A percentile compares a stretch with the other conserved stretches of the same genome.
Conservation (phyloP, 2,329 filamentous ascomycete species). For the Xylariales sp. region DNA sequence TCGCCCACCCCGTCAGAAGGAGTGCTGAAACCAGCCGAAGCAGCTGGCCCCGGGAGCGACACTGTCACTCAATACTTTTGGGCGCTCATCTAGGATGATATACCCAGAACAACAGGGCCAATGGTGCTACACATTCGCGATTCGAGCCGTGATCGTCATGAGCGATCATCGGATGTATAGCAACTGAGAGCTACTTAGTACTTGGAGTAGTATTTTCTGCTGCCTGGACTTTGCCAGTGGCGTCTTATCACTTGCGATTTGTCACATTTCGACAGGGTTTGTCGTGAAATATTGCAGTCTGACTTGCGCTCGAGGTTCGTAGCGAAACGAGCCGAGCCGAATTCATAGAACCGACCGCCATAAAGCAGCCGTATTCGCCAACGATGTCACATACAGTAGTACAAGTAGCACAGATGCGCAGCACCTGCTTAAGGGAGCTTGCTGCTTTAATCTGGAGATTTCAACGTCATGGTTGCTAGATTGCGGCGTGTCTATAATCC, state of each 20-base stretch:
- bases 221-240: conserved; percentile 3
- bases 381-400: conserved; percentile 11
- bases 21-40: conserved; percentile 30
- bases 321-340: conserved; percentile 39
- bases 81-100: conserved; percentile 9
- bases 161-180: conserved; percentile 2
- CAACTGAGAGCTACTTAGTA: conserved; percentile 8
- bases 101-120: conserved; percentile 1
- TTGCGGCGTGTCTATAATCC: conserved; percentile 19
- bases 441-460: conserved; percentile 20
- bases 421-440: conserved; percentile 1
- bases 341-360: conserved; percentile 34
- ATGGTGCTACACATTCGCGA: not conserved
- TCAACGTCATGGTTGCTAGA: conserved; percentile 24
- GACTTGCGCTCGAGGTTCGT: conserved; percentile 21
- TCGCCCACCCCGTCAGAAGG: conserved; percentile 16
- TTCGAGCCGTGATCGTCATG: conserved; percentile 15
- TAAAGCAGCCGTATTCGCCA: conserved; percentile 29
- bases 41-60: conserved; percentile 16
- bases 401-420: conserved; percentile 2
- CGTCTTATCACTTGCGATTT: conserved; percentile 19
- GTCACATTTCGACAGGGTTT: conserved; percentile 27
- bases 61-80: not conserved
- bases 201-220: conserved; percentile 4
- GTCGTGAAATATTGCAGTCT: conserved; percentile 33